Evolutionary conservation across 371 early-diverging fungal genomes (phyloP), one percentile per base, ranked within the genome.

Genomic region (Actinomucor elegans): DNA sequence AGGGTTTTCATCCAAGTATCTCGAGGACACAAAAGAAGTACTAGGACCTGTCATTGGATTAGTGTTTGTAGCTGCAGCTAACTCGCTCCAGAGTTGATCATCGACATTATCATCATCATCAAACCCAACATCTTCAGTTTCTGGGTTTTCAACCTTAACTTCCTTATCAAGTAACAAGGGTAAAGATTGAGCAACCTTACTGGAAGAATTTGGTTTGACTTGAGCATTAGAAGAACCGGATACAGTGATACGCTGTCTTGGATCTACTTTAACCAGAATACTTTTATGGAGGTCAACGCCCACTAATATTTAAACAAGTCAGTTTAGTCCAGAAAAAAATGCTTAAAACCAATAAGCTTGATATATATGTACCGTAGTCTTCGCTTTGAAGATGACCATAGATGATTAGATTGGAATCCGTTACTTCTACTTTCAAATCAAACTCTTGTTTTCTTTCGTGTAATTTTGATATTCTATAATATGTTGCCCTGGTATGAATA

Each of bases 331-430:
- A 5, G n/a, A n/a, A n/a, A n/a, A n/a, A n/a, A n/a, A n/a, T n/a
- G n/a, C n/a, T n/a, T n/a, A 42, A 21, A 11, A 32, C 10, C 21
- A 2, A 35, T 14, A n/a, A 50, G n/a, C 10, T n/a, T n/a, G n/a
- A n/a, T n/a, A 18, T 34, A 18, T 49, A 4, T 26, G 38, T 68
- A 71, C 79, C 57, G 55, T 67, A 75, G 18, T 73, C 68, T 50
- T 75, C 79, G 27, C 68, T 68, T 28, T 71, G 61, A 4, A 75
- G 32, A 38, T 66, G 48, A 35, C 61, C 66, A 20, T 34, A 45
- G 1, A 74, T 47, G 0, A 2, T 29, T 21, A 44, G 61, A 9
- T 37, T 37, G 14, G 55, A 33, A 2, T 37, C 41, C 2, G 17
- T 50, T 0, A 67, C 15, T 18, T 49, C 34, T 0, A 66, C 49